Conservation (phyloP, 2,329 filamentous ascomycete genomes). For the Calonectria henricotiae region DNA sequence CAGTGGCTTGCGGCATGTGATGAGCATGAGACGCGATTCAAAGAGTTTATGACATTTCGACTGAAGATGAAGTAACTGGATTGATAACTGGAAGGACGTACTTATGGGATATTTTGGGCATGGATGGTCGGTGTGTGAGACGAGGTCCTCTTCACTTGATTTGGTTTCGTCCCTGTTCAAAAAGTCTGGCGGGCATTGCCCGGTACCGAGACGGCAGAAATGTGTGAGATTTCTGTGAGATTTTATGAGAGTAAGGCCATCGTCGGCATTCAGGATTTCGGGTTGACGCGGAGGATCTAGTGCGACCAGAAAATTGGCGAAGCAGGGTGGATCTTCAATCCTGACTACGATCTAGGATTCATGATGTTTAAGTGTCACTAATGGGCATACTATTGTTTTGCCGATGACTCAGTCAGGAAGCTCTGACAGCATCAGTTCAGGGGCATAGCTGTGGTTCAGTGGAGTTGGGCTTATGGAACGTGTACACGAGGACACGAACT, state of each 20-base stretch:
- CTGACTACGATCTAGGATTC: constrained; percentile 34
- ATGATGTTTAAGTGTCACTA: constrained; percentile 37
- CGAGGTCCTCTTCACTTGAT: constrained; percentile 28
- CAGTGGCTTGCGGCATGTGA: constrained; percentile 75
- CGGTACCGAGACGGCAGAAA: constrained; percentile 16
- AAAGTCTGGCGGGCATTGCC: constrained; percentile 20
- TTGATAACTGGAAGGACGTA: constrained; percentile 35
- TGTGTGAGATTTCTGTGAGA: constrained; percentile 42
- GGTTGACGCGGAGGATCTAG: constrained; percentile 30
- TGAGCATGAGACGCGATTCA: constrained; percentile 73
- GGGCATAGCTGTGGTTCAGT: constrained; percentile 32
- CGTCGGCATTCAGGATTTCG: constrained; percentile 38
- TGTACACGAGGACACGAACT: constrained; percentile 46
- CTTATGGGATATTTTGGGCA: not conserved
- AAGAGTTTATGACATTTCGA: constrained; percentile 70
- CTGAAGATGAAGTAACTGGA: constrained; percentile 61
- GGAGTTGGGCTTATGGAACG: constrained; percentile 43
- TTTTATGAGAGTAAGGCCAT: constrained; percentile 37
- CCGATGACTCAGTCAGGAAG: constrained; percentile 26
- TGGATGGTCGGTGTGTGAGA: not conserved
- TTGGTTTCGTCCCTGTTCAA: constrained; percentile 31
- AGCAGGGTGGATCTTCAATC: constrained; percentile 39
- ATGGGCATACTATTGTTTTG: constrained; percentile 39
- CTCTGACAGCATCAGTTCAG: constrained; percentile 28
- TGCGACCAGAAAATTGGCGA: constrained; percentile 35